Base-by-base conservation (phyloP, 805 yeast species). In the Saturnispora kantuleensis region DNA sequence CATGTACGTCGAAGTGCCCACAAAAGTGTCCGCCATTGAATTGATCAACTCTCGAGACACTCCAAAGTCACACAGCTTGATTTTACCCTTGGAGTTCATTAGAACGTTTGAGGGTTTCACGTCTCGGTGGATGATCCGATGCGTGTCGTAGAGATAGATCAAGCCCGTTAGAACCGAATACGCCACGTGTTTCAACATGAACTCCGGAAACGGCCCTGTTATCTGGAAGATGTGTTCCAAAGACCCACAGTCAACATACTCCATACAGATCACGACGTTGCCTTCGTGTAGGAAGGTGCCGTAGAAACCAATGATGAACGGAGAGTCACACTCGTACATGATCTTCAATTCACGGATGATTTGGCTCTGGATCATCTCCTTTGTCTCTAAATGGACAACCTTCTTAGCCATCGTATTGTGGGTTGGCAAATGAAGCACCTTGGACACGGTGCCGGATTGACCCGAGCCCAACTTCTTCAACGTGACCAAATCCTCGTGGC, bases 1-100 rank as follows among this genome's bases (percentile, higher is more conserved):
- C 94, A 93, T 93, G 60, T 93, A 93, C 0, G 95, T 87, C 1
- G 96, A 87, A 0, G 99, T 93, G 1, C 99, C 99, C 9, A 93
- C 97, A 69, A 93, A 93, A 0, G 98, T 93, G 56, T 93, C 96
- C 0, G 97, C 98, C 47, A 93, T 75, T 1, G 98, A 93, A 63
- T 90, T 88, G 46, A 86, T 84, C 42, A 93, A 71, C 58, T 88
- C 96, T 48, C 96, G 79, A 29, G 89, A 79, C 6, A 93, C 99
- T 17, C 99, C 99, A 67, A 93, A 93, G 64, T 93, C 99, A 65
- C 97, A 89, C 18, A 93, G 71, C 62, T 89, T 93, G 53, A 93
- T 79, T 51, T 81, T 83, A 21, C 98, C 98, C 51, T 71, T 75
- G 34, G 88, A 82, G 49, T 86, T 88, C 64, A 93, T 76, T 41